Percentiles rank a stretch among this genome's conserved stretches.
These are phyloP conservation scores for Cyberlindnera mrakii DNA, from an alignment of 805 yeast genomes.

Conservation along the genomic window DNA sequence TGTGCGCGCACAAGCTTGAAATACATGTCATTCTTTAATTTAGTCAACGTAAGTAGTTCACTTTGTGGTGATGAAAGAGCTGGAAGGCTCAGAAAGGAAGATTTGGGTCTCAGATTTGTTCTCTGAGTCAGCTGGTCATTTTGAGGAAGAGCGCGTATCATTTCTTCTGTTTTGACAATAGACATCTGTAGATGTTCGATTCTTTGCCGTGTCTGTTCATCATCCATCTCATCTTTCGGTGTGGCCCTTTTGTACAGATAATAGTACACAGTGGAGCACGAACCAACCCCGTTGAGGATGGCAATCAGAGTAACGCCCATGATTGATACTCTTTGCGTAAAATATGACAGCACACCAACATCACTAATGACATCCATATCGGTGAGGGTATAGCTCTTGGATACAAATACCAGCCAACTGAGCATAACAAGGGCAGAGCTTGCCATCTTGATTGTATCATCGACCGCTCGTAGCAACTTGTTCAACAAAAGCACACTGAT, in stretches of 20 bases:
- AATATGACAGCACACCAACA: slow-evolving; percentile 8
- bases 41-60: slow-evolving; percentile 13
- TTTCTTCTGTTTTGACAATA: slow-evolving; percentile 14
- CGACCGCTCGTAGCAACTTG: slow-evolving; percentile 8
- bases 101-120: slow-evolving; percentile 15
- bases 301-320: slow-evolving; percentile 24
- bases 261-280: slow-evolving; percentile 24
- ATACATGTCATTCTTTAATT: slow-evolving; percentile 21
- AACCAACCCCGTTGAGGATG: slow-evolving; percentile 23
- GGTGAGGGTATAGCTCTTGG: slow-evolving; percentile 16
- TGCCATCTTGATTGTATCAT: not conserved
- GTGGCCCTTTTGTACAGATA: slow-evolving; percentile 11
- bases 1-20: slow-evolving; percentile 15
- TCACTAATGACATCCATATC: slow-evolving; percentile 14
- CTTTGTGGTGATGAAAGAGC: slow-evolving; percentile 1
- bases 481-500: slow-evolving; percentile 12
- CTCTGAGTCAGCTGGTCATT: slow-evolving; percentile 6
- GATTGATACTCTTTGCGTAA: slow-evolving; percentile 17
- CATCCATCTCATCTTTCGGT: slow-evolving; percentile 1
- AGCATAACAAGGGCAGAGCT: not conserved
- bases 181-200: slow-evolving; percentile 13
- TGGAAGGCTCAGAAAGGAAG: slow-evolving; percentile 18
- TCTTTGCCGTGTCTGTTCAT: slow-evolving; percentile 3
- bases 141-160: slow-evolving; percentile 7
- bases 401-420: slow-evolving; percentile 17